Percentiles rank a stretch among this genome's conserved stretches.
Evolutionary conservation across 352 stramenopile genomes (phyloP).

Genomic region (Phytophthora syringae): DNA sequence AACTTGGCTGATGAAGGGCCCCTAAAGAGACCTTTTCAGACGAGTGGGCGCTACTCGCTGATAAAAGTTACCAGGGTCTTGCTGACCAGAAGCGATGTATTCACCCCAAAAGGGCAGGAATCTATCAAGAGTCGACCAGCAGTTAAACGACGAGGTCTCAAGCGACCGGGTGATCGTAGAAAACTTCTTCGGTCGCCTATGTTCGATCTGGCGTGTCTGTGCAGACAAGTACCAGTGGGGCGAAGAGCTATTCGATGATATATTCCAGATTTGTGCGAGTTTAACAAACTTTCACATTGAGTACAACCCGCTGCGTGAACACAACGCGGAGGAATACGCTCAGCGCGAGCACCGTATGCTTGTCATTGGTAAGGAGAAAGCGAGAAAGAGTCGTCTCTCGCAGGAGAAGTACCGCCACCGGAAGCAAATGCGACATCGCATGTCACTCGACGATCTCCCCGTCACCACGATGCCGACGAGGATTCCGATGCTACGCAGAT

Average conservation of each 20-base stretch:
- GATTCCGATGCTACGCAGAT: background rate
- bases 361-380: background rate
- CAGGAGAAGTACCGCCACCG: background rate
- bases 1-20: background rate
- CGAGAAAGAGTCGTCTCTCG: background rate
- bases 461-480: background rate
- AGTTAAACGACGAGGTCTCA: background rate
- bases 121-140: background rate
- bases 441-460: background rate
- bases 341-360: background rate
- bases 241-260: conserved; percentile 1
- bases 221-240: conserved; percentile 1
- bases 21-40: background rate
- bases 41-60: background rate
- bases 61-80: background rate
- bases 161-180: background rate
- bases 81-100: background rate
- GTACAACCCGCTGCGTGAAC: background rate
- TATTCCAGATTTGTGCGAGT: background rate
- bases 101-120: background rate
- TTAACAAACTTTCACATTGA: conserved; percentile 3
- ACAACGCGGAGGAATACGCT: background rate
- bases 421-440: background rate
- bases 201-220: background rate
- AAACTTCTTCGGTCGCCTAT: background rate